Percentiles rank a stretch among this genome's conserved stretches.
Evolutionary conservation across 768 basidiomycete species (phyloP).

Genomic region (Termitomyces sp.): DNA sequence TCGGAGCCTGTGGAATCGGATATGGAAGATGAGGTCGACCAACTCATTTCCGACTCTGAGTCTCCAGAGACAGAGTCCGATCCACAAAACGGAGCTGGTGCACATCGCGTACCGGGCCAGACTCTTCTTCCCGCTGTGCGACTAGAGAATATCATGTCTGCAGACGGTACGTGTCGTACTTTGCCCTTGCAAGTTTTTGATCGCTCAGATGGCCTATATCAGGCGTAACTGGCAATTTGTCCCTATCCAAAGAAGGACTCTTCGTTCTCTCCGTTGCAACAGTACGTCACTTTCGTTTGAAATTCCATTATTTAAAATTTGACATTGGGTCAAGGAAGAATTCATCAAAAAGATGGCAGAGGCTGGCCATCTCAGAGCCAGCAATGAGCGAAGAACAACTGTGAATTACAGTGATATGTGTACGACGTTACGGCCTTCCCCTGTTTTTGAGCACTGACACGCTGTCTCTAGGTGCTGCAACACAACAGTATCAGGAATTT

Average conservation of each 20-base stretch:
- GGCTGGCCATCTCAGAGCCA: slow-evolving; percentile 66
- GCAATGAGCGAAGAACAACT: slow-evolving; percentile 49
- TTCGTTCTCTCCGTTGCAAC: slow-evolving; percentile 77
- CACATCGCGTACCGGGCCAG: slow-evolving; percentile 57
- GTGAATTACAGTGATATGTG: slow-evolving; percentile 77
- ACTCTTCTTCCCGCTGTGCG: slow-evolving; percentile 62
- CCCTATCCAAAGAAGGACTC: slow-evolving; percentile 71
- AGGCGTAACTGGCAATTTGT: slow-evolving; percentile 60
- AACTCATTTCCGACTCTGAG: slow-evolving; percentile 57
- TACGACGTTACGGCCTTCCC: slow-evolving; percentile 27
- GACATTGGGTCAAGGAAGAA: slow-evolving; percentile 57
- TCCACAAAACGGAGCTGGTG: slow-evolving; percentile 24
- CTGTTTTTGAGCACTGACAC: slow-evolving; percentile 3
- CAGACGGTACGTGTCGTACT: slow-evolving; percentile 52
- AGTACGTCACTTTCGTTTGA: slow-evolving; percentile 34
- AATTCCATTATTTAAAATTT: background rate
- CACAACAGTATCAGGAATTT: slow-evolving; percentile 63
- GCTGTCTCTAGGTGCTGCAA: slow-evolving; percentile 45
- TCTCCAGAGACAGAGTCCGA: slow-evolving; percentile 33
- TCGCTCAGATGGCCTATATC: slow-evolving; percentile 4
- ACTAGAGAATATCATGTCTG: slow-evolving; percentile 75
- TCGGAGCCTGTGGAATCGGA: slow-evolving; percentile 36
- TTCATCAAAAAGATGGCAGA: slow-evolving; percentile 76
- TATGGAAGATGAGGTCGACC: slow-evolving; percentile 60
- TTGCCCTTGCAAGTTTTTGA: slow-evolving; percentile 5